These are phyloP conservation scores for Sporothrix luriei DNA, from an alignment of 2,329 filamentous ascomycete species.

Conservation along the genomic window DNA sequence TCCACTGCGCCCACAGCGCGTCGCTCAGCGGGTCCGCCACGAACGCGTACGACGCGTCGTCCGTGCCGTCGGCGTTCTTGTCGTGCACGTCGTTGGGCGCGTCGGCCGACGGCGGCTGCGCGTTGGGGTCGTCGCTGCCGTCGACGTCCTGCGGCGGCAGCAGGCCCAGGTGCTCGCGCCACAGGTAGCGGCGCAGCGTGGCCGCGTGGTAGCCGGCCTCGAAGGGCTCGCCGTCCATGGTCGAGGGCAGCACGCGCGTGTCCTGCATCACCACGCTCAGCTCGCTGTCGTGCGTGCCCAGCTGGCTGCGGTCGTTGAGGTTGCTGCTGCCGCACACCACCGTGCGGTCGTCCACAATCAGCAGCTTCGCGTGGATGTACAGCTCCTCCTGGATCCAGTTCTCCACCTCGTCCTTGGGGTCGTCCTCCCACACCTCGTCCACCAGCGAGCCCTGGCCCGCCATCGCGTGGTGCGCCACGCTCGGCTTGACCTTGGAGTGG, in stretches of 20 bases:
- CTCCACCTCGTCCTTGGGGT: constrained; percentile 73
- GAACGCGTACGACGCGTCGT: constrained; percentile 63
- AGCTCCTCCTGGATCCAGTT: constrained; percentile 96
- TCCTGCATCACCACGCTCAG: constrained; percentile 90
- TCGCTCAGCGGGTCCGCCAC: constrained; percentile 73
- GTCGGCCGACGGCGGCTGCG: constrained; percentile 68
- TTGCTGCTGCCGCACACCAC: constrained; percentile 88
- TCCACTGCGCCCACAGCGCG: constrained; percentile 71
- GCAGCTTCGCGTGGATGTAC: constrained; percentile 89
- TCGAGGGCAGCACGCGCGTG: constrained; percentile 67
- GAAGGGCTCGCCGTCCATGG: constrained; percentile 77
- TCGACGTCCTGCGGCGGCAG: constrained; percentile 73
- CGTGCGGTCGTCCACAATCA: constrained; percentile 84
- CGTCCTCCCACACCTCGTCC: constrained; percentile 76
- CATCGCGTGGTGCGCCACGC: constrained; percentile 81
- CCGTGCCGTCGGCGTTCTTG: constrained; percentile 32
- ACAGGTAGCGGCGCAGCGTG: constrained; percentile 80
- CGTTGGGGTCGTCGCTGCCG: constrained; percentile 69
- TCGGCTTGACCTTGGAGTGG: constrained; percentile 43
- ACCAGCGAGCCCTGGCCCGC: constrained; percentile 59
- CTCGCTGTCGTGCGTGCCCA: constrained; percentile 89
- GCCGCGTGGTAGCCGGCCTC: constrained; percentile 74
- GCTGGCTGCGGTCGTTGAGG: constrained; percentile 85
- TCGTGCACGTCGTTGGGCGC: constrained; percentile 66
- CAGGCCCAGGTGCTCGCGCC: constrained; percentile 88